Evolutionary conservation across 352 stramenopile species (phyloP).

Genomic region (Pythium volutum): DNA sequence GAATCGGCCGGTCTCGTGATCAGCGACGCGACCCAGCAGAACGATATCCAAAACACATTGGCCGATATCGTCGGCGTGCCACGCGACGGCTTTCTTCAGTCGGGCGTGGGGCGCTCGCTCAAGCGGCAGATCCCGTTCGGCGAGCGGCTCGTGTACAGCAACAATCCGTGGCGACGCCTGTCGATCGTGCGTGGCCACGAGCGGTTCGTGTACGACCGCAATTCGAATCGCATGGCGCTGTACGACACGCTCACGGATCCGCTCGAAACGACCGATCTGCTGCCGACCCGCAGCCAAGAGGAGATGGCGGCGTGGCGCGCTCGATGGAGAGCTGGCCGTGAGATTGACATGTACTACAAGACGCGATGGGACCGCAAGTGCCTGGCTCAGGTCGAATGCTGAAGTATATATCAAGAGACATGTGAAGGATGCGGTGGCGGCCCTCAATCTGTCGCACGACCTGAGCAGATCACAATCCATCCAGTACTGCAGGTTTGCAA

Average conservation of each 20-base stretch:
- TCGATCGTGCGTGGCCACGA: slow-evolving; percentile 34
- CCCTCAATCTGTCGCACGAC: not conserved
- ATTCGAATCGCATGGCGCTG: slow-evolving; percentile 33
- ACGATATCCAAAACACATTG: slow-evolving; percentile 27
- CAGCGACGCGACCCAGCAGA: slow-evolving; percentile 20
- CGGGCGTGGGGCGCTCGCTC: slow-evolving; percentile 30
- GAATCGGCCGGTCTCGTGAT: slow-evolving; percentile 11
- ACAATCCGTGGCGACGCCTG: slow-evolving; percentile 50
- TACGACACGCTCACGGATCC: slow-evolving; percentile 41
- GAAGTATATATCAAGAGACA: not conserved
- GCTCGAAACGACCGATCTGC: slow-evolving; percentile 35
- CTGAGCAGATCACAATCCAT: too few species aligned
- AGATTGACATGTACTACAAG: slow-evolving; percentile 49
- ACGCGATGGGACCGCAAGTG: slow-evolving; percentile 41
- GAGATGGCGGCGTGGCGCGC: slow-evolving; percentile 18
- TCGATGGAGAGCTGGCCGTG: slow-evolving; percentile 28
- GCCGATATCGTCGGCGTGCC: slow-evolving; percentile 26
- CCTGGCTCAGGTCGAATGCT: slow-evolving; percentile 28
- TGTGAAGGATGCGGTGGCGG: not conserved
- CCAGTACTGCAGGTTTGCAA: too few species aligned
- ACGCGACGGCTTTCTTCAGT: slow-evolving; percentile 18
- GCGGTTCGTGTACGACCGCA: slow-evolving; percentile 43
- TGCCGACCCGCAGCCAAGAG: slow-evolving; percentile 18
- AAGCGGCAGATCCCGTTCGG: slow-evolving; percentile 37
- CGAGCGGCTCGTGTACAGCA: slow-evolving; percentile 43